phyloP scores from a whole-genome alignment of 2,329 filamentous ascomycete species.

The Cercospora sp. region DNA sequence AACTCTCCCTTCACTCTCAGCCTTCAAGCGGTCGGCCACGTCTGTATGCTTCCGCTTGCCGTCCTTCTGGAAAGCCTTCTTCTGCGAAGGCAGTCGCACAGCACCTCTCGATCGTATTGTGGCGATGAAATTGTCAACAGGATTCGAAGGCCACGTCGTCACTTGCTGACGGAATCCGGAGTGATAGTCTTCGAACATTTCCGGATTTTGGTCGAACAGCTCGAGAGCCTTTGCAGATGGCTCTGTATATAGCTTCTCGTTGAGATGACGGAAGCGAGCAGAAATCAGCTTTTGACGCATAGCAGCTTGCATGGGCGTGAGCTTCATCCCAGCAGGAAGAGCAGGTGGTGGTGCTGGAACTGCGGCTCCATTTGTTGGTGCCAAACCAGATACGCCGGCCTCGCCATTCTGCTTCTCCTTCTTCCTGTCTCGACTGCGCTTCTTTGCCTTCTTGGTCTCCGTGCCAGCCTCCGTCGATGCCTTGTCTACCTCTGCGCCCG shows the following conservation, averaged over 20 bases:
- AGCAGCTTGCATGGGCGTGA: conserved; percentile 88
- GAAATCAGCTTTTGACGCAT: conserved; percentile 96
- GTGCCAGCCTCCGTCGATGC: conserved; percentile 15
- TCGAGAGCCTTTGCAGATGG: conserved; percentile 79
- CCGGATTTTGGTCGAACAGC: conserved; percentile 80
- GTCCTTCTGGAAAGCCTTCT: conserved; percentile 31
- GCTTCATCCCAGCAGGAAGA: conserved; percentile 53
- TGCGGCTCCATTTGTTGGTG: conserved; percentile 5
- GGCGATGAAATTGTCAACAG: conserved; percentile 80
- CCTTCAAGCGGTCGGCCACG: conserved; percentile 23
- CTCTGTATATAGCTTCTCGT: conserved; percentile 92
- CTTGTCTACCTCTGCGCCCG: conserved; percentile 6
- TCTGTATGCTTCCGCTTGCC: conserved; percentile 45
- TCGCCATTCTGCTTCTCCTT: conserved; percentile 34
- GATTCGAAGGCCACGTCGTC: conserved; percentile 93
- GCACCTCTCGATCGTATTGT: conserved; percentile 69
- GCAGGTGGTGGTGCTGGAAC: conserved; percentile 35
- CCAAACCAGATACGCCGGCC: neutral
- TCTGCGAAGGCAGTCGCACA: conserved; percentile 43
- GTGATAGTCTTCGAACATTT: conserved; percentile 96
- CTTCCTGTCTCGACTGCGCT: conserved; percentile 34
- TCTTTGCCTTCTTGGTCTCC: conserved; percentile 38
- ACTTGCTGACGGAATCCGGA: conserved; percentile 95
- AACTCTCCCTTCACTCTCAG: conserved; percentile 30
- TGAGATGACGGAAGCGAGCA: conserved; percentile 94